These are phyloP conservation scores for Symbiodinium natans DNA, from an alignment of 73 alveolate species.

Conservation along the genomic window DNA sequence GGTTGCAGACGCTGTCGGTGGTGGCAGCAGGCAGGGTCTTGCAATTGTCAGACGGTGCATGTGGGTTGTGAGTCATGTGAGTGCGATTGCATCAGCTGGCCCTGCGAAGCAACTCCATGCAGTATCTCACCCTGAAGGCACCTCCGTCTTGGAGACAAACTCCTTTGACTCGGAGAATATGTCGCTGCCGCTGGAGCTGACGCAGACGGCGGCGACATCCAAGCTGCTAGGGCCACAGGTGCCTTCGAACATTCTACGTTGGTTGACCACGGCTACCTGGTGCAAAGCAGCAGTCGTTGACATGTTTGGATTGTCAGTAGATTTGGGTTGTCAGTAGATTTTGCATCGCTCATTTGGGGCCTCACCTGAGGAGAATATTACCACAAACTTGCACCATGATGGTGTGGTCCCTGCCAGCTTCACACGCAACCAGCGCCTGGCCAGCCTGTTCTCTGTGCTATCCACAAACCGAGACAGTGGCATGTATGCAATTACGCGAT, in stretches of 20 bases:
- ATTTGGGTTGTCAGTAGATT: not conserved
- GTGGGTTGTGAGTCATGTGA: not conserved
- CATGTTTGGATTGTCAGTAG: not conserved
- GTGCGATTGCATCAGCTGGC: no score
- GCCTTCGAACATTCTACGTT: not conserved
- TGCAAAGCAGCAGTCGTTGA: not conserved
- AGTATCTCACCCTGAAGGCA: slow-evolving; percentile 8
- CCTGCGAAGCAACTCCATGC: no score
- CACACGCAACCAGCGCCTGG: slow-evolving; percentile 22
- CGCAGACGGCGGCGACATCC: slow-evolving; percentile 14
- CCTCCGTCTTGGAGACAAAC: slow-evolving; percentile 34
- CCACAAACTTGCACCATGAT: slow-evolving; percentile 72
- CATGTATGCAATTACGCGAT: not conserved
- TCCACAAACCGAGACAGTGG: slow-evolving; percentile 51
- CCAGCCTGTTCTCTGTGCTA: slow-evolving; percentile 23
- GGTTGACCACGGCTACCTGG: slow-evolving; percentile 18
- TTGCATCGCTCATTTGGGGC: no score
- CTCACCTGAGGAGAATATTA: slow-evolving; percentile 15
- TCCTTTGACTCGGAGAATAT: slow-evolving; percentile 54
- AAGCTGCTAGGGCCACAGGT: slow-evolving; percentile 31
- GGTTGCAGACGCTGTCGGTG: slow-evolving; percentile 80
- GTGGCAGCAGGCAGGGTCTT: slow-evolving; percentile 75
- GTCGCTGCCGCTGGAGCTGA: slow-evolving; percentile 43
- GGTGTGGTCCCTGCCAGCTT: slow-evolving; percentile 51
- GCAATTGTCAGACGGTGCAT: not conserved